These are phyloP conservation scores for Daldinia sp. DNA, from an alignment of 2,329 filamentous ascomycete species.

Conservation along the genomic window DNA sequence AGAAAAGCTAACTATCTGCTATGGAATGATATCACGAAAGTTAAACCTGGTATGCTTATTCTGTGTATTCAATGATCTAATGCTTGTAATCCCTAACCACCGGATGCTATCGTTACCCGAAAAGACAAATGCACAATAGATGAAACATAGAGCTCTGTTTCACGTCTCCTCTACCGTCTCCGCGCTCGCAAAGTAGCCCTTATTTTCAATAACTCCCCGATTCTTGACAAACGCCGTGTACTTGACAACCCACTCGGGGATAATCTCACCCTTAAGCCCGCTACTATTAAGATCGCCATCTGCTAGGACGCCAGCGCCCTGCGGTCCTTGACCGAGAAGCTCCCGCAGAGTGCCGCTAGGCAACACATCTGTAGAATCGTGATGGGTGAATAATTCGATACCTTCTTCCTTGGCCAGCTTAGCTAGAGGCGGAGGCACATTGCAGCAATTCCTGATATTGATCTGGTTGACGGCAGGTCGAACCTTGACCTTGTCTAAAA, in stretches of 20 bases:
- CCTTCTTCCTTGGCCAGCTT: slow-evolving; percentile 83
- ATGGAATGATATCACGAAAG: too few relatives aligned
- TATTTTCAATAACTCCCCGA: slow-evolving; percentile 96
- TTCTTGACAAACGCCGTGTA: slow-evolving; percentile 97
- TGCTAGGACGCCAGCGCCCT: slow-evolving; percentile 81
- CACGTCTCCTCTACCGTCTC: slow-evolving; percentile 65
- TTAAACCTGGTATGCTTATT: background rate
- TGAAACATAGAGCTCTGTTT: background rate
- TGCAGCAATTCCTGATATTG: slow-evolving; percentile 95
- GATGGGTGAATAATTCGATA: slow-evolving; percentile 92
- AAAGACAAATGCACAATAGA: slow-evolving; percentile 31
- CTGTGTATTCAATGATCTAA: slow-evolving; percentile 41
- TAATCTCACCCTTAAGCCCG: slow-evolving; percentile 80
- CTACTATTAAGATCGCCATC: slow-evolving; percentile 63
- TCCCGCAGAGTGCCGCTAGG: slow-evolving; percentile 87
- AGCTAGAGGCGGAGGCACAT: slow-evolving; percentile 88
- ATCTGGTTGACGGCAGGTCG: slow-evolving; percentile 92
- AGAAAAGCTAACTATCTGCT: background rate
- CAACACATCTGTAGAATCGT: slow-evolving; percentile 92
- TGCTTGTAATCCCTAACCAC: slow-evolving; percentile 30
- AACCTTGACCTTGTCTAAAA: slow-evolving; percentile 77
- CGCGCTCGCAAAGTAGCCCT: slow-evolving; percentile 94
- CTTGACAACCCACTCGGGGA: slow-evolving; percentile 94
- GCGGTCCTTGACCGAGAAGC: slow-evolving; percentile 77
- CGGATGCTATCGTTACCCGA: slow-evolving; percentile 24